Conservation (phyloP, 2,329 filamentous ascomycete species). For the Ophiosphaerella herpotricha region DNA sequence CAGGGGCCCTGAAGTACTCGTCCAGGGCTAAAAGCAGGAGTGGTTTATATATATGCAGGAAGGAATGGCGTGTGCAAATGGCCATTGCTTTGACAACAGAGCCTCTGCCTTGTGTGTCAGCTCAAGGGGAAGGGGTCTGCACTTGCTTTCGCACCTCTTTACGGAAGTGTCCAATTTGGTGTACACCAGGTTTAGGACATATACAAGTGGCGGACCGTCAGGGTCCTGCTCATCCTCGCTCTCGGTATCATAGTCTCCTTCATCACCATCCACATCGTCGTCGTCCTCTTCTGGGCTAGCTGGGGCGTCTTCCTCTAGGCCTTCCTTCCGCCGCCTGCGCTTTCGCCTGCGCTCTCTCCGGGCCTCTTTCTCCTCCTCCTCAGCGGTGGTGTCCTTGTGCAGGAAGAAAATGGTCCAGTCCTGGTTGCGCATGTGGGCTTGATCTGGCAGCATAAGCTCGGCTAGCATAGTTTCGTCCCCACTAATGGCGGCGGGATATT, state of each 20-base stretch:
- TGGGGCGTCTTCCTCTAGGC: slow-evolving; percentile 46
- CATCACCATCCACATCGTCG: slow-evolving; percentile 40
- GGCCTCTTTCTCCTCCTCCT: slow-evolving; percentile 71
- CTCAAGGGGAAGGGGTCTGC: background rate
- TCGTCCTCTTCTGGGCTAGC: slow-evolving; percentile 36
- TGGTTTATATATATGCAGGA: slow-evolving; percentile 99
- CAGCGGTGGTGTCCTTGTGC: slow-evolving; percentile 88
- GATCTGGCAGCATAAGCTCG: slow-evolving; percentile 97
- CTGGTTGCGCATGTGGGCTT: slow-evolving; percentile 90
- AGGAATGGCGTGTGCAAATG: slow-evolving; percentile 95
- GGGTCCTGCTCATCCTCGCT: slow-evolving; percentile 60
- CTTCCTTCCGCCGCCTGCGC: slow-evolving; percentile 50
- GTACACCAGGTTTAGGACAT: slow-evolving; percentile 96
- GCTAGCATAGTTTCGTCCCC: slow-evolving; percentile 98
- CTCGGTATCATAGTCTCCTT: slow-evolving; percentile 55
- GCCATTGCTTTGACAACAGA: slow-evolving; percentile 98
- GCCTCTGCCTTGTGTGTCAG: slow-evolving; percentile 61
- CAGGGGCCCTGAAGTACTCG: slow-evolving; percentile 93
- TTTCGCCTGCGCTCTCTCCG: slow-evolving; percentile 61
- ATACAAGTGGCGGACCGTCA: slow-evolving; percentile 90
- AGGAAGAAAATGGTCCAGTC: slow-evolving; percentile 99
- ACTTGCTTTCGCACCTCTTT: slow-evolving; percentile 60
- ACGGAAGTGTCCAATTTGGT: slow-evolving; percentile 95
- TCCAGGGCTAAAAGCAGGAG: slow-evolving; percentile 87
- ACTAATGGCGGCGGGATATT: slow-evolving; percentile 92